These are phyloP conservation scores for Corymbia citriodora DNA, from an alignment of 441 rosid species.

Conservation along the genomic window DNA sequence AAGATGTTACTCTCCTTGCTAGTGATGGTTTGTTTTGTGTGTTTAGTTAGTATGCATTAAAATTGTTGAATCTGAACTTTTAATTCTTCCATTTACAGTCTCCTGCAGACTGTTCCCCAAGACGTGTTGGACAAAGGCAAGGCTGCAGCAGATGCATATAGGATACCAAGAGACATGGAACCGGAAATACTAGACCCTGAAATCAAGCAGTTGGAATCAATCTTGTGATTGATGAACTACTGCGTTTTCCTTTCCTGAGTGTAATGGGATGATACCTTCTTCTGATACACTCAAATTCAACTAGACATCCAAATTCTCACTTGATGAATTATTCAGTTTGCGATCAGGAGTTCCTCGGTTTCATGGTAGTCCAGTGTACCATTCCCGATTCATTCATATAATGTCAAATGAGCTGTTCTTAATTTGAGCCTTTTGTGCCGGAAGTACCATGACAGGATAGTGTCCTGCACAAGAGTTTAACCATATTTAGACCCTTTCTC, in stretches of 20 bases:
- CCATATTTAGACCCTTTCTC: not conserved
- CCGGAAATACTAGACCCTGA: conserved; percentile 49
- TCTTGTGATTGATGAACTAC: conserved; percentile 30
- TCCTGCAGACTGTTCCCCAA: conserved; percentile 71
- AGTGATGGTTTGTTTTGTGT: not conserved
- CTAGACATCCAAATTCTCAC: not conserved
- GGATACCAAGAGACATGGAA: conserved; percentile 31
- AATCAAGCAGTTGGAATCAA: conserved; percentile 55
- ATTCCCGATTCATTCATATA: not conserved
- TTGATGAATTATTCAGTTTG: not conserved
- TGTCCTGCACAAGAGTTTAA: not conserved
- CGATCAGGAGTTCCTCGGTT: not conserved
- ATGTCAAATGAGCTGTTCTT: not conserved
- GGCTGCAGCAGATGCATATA: conserved; percentile 74
- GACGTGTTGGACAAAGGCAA: conserved; percentile 60
- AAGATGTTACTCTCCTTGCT: not conserved
- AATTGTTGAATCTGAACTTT: not conserved
- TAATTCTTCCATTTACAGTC: conserved; percentile 32
- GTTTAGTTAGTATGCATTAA: not conserved
- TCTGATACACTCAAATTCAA: not conserved
- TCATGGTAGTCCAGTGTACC: not conserved
- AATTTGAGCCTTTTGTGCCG: not conserved
- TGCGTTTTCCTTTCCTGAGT: not conserved
- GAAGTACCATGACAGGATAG: not conserved
- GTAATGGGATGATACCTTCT: not conserved